Evolutionary conservation across 2,329 filamentous ascomycete genomes (phyloP), one percentile per base, ranked within the genome.

Genomic region (Plectosphaerella sp.): DNA sequence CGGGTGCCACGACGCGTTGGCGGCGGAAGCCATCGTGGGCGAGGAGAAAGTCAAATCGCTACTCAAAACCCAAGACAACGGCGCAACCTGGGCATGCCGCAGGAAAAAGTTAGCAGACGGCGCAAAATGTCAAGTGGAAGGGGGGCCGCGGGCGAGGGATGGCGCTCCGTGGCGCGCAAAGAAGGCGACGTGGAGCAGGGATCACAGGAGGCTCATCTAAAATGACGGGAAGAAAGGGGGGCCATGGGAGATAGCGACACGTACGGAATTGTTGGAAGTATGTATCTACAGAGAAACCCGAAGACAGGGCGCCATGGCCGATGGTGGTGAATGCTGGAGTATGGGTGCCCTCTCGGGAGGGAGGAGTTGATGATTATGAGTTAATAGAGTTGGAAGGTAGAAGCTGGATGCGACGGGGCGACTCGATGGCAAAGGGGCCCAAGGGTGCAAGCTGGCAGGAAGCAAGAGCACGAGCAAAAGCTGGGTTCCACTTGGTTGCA

Each of bases 1-100:
- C 58, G 71, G 69, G 57, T 73, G 68, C 71, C 71, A 72, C 61
- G 69, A 66, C 50, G 70, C 61, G 54, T 62, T 64, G 49, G 41
- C 41, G 3, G 16, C 41, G 9, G 41, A 43, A 18, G 41, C 41
- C 41, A 43, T 43, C 41, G 41, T 20, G 41, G 41, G 24, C 43
- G 45, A 55, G 48, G 35, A 47, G 50, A 37, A 55, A 45, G 50
- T 52, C 50, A 57, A 52, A 43, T 43, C 41, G 41, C 41, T 43
- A 55, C 49, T 48, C 52, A 37, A 35, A 41, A 46, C 48, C 45
- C 47, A 51, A 50, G 52, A 52, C 54, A 56, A 50, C 18, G 6
- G 41, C 37, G 37, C 41, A n/a, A 43, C 18, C 41, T 43, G 41
- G 41, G 18, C 41, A 20, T 18, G 49, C 48, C 48, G 53, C 45